Conservation (phyloP, 2,329 filamentous ascomycete species). For the Dactylellina cionopaga region DNA sequence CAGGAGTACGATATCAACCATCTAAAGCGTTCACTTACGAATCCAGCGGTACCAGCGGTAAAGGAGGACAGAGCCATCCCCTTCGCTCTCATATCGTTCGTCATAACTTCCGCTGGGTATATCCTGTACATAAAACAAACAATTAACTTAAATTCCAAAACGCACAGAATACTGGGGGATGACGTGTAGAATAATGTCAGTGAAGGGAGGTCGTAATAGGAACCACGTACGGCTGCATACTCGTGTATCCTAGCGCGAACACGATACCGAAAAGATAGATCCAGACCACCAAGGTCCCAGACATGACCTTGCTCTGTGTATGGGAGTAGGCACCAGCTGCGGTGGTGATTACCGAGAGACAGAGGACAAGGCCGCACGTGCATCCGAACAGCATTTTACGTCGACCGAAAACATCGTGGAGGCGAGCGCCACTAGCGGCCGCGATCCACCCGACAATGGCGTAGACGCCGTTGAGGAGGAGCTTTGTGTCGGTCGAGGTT, state of each 20-base stretch:
- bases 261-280: slow-evolving; percentile 62
- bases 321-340: slow-evolving; percentile 59
- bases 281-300: slow-evolving; percentile 62
- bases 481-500: slow-evolving; percentile 60
- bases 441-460: slow-evolving; percentile 63
- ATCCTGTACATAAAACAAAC: slow-evolving; percentile 55
- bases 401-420: slow-evolving; percentile 62
- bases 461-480: slow-evolving; percentile 63
- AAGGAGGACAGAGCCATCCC: slow-evolving; percentile 60
- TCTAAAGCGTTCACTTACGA: slow-evolving; percentile 59
- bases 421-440: slow-evolving; percentile 61
- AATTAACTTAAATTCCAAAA: too few species aligned
- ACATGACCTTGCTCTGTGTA: slow-evolving; percentile 58
- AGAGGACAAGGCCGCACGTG: slow-evolving; percentile 59
- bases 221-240: slow-evolving; percentile 58
- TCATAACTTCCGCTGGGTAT: slow-evolving; percentile 61
- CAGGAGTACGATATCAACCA: too few species aligned
- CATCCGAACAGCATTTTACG: slow-evolving; percentile 62
- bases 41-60: slow-evolving; percentile 60
- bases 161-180: too few species aligned
- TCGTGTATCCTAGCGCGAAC: slow-evolving; percentile 59
- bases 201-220: neutral
- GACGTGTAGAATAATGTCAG: slow-evolving; percentile 4
- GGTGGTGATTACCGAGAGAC: slow-evolving; percentile 61
- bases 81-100: slow-evolving; percentile 61